phyloP scores from a whole-genome alignment of 163 green algal genomes.

The Chlorella variabilis region DNA sequence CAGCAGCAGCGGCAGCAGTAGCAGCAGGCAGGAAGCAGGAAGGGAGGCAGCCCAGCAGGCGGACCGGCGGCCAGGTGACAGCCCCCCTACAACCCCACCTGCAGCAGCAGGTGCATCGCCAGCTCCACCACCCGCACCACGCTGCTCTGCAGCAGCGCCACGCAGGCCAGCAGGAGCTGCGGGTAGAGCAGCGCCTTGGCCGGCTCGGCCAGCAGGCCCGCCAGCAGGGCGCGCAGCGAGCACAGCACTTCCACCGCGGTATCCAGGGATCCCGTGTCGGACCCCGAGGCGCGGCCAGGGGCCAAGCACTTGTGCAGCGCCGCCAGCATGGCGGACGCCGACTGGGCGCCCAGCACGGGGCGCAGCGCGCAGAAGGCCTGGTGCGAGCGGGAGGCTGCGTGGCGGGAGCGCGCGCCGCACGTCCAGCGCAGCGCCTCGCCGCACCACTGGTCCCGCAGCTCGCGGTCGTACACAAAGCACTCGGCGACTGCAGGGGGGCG shows the following conservation, averaged over 20 bases:
- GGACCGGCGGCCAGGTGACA: too few relatives aligned
- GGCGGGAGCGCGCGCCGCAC: constrained; percentile 69
- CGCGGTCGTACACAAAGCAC: constrained; percentile 62
- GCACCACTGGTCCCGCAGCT: constrained; percentile 76
- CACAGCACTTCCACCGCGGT: constrained; percentile 82
- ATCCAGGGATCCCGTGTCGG: constrained; percentile 41
- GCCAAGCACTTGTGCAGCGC: constrained; percentile 79
- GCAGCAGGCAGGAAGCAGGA: too few relatives aligned
- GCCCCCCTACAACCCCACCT: too few relatives aligned
- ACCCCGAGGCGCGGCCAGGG: not conserved
- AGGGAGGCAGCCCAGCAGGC: too few relatives aligned
- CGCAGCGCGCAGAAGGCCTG: constrained; percentile 84
- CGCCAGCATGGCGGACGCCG: constrained; percentile 70
- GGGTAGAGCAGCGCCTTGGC: constrained; percentile 86
- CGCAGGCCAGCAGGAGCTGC: constrained; percentile 76
- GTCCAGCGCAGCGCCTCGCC: constrained; percentile 85
- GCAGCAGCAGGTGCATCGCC: constrained; percentile 69
- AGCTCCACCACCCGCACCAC: constrained; percentile 81
- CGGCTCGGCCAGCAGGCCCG: constrained; percentile 44
- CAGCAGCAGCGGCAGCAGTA: too few relatives aligned
- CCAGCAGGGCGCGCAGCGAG: constrained; percentile 76
- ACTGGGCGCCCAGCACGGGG: constrained; percentile 68
- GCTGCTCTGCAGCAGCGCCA: constrained; percentile 77
- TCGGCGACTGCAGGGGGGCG: constrained; percentile 29
- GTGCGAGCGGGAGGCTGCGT: constrained; percentile 80